A percentile compares a stretch with the other conserved stretches of the same genome.
These are phyloP conservation scores for Neurospora sublineolata DNA, from an alignment of 495 filamentous ascomycete species.

Conservation along the genomic window DNA sequence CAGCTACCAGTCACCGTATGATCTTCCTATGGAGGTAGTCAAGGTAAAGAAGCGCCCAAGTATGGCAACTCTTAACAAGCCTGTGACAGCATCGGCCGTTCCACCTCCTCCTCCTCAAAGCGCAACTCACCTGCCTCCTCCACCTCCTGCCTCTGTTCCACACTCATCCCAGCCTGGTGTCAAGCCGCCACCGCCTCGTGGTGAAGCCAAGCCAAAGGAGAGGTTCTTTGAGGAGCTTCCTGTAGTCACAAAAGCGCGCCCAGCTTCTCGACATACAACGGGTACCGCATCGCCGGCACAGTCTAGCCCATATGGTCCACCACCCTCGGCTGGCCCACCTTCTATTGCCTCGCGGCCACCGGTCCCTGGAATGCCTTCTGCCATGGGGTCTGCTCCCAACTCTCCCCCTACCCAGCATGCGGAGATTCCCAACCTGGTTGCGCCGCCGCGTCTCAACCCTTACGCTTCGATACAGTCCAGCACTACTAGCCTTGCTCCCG, in stretches of 20 bases:
- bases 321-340: slow-evolving; percentile 20
- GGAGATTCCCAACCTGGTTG: slow-evolving; percentile 30
- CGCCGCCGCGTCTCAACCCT: slow-evolving; percentile 51
- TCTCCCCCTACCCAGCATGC: slow-evolving; percentile 12
- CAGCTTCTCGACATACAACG: slow-evolving; percentile 30
- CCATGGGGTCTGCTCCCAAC: background rate
- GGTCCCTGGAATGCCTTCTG: slow-evolving; percentile 13
- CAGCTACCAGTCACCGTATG: slow-evolving; percentile 87
- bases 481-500: slow-evolving; percentile 27
- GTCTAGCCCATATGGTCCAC: slow-evolving; percentile 22
- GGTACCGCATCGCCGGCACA: slow-evolving; percentile 27
- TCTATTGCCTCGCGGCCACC: slow-evolving; percentile 9
- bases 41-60: slow-evolving; percentile 50
- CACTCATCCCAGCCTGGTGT: slow-evolving; percentile 19
- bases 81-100: slow-evolving; percentile 23
- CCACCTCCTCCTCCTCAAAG: slow-evolving; percentile 46
- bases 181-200: slow-evolving; percentile 19
- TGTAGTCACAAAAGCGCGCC: slow-evolving; percentile 44
- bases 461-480: slow-evolving; percentile 41
- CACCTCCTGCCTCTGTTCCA: slow-evolving; percentile 20
- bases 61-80: slow-evolving; percentile 24
- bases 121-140: slow-evolving; percentile 37
- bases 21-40: slow-evolving; percentile 80
- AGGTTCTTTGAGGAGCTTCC: slow-evolving; percentile 91
- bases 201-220: slow-evolving; percentile 24